Evolutionary conservation across 139 green algal species (phyloP), one percentile per base, ranked within the genome.

Genomic region (Closterium sp.): DNA sequence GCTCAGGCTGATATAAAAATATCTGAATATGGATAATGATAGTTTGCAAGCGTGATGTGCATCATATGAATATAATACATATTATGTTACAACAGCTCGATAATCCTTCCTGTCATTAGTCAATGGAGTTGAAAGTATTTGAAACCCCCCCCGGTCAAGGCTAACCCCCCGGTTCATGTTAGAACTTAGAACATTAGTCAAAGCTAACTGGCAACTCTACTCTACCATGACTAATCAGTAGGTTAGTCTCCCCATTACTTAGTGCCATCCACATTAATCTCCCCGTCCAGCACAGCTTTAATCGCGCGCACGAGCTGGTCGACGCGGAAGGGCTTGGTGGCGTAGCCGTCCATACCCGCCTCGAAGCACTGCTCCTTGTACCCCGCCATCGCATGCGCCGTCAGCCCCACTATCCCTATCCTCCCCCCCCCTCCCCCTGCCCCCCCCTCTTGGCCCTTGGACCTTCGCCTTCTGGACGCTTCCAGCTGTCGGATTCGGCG

Each of bases 261-360:
- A 76, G 16, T 76, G 55, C 55, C 55, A 76, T 76, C 55, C 55
- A 76, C 55, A 28, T 76, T 76, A 2, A 76, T 19, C 12, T 16
- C 55, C 16, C 55, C 55, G 23, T 19, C 55, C 55, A 76, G 55
- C 55, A 76, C 55, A 19, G 55, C 55, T 76, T 76, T 76, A 76
- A 76, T 76, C 55, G 55, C 55, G 23, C 55, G 55, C 55, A 76
- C 55, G 3, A 89, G 85, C 85, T 28, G 19, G 9, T 89, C 30
- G 33, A 89, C 64, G 19, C 64, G n/a, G 32, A 89, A 89, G 30
- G 85, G 85, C 30, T 89, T 89, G 30, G 30, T 55, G 8, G 85
- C 85, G 30, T 89, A 89, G 1, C 30, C 85, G n/a, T 89, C 85
- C 85, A 89, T 89, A 33, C 85, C 85, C 33, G 85, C 85, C 25